These are phyloP conservation scores for Kodamaea fungicola DNA, from an alignment of 1,139 yeast species.

Conservation along the genomic window DNA sequence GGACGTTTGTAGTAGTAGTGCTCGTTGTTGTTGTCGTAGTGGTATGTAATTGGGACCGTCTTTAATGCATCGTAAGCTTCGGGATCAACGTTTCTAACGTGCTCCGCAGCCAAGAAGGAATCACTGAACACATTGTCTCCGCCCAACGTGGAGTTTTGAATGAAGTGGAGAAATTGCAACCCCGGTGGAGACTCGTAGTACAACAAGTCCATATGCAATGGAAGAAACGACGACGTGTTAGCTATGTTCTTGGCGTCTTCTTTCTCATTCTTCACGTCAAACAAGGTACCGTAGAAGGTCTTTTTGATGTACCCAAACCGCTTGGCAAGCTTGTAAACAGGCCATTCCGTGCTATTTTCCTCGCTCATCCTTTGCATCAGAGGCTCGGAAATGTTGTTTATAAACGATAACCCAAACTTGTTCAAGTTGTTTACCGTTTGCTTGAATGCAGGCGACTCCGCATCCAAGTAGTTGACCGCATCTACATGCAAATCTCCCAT, in stretches of 20 bases:
- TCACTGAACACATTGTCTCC: constrained; percentile 78
- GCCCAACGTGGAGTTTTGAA: constrained; percentile 60
- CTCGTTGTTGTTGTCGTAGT: constrained; percentile 63
- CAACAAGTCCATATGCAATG: constrained; percentile 76
- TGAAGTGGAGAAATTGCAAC: constrained; percentile 64
- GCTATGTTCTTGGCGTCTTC: constrained; percentile 72
- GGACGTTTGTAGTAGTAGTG: constrained; percentile 67
- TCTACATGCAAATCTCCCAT: constrained; percentile 21
- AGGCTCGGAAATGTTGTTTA: constrained; percentile 50
- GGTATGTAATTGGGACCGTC: constrained; percentile 65
- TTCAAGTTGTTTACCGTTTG: constrained; percentile 48
- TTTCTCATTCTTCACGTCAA: constrained; percentile 60
- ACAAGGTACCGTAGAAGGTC: constrained; percentile 72
- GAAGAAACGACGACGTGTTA: constrained; percentile 62
- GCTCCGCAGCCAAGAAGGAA: constrained; percentile 63
- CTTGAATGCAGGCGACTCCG: constrained; percentile 27
- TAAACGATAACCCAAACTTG: constrained; percentile 55
- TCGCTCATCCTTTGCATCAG: constrained; percentile 20
- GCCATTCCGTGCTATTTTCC: constrained; percentile 34
- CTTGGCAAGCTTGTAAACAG: constrained; percentile 48
- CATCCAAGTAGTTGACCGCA: constrained; percentile 42
- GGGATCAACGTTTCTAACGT: constrained; percentile 53
- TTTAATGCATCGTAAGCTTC: constrained; percentile 63
- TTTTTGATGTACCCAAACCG: constrained; percentile 68
- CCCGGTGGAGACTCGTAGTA: constrained; percentile 88